Conservation (phyloP, 2,329 filamentous ascomycete genomes). For the Aspergillus persii region DNA sequence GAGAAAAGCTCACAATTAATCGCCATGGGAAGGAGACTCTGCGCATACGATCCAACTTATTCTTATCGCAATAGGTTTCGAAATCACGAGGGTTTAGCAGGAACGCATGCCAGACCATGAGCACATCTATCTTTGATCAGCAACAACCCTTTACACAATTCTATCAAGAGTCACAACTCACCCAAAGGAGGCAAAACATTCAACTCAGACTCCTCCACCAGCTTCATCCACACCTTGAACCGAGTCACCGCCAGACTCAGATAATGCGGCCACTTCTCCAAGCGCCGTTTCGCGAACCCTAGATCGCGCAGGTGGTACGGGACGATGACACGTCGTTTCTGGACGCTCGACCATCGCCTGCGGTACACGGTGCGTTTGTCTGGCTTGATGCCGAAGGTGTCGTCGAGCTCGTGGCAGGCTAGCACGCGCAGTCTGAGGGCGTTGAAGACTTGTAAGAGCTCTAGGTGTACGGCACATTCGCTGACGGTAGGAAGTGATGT, state of each 20-base stretch:
- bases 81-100: constrained; percentile 71
- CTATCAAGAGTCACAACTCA: constrained; percentile 30
- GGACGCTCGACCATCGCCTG: not conserved
- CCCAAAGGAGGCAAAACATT: constrained; percentile 54
- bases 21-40: constrained; percentile 63
- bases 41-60: constrained; percentile 56
- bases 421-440: constrained; percentile 7
- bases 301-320: not conserved
- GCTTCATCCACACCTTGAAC: constrained; percentile 11
- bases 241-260: constrained; percentile 9
- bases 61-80: constrained; percentile 65
- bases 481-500: constrained; percentile 4
- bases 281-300: not conserved
- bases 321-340: not conserved
- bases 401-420: constrained; percentile 8
- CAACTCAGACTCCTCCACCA: not conserved
- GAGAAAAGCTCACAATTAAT: constrained; percentile 36
- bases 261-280: constrained; percentile 13
- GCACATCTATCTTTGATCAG: constrained; percentile 52
- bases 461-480: constrained; percentile 16
- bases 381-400: constrained; percentile 2
- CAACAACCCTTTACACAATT: not conserved
- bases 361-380: not conserved
- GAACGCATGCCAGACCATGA: constrained; percentile 78
- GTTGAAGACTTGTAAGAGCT: constrained; percentile 16